Percentiles rank a stretch among this genome's conserved stretches.
phyloP scores from a whole-genome alignment of 257 asterid genomes.

The Scutellaria baicalensis region DNA sequence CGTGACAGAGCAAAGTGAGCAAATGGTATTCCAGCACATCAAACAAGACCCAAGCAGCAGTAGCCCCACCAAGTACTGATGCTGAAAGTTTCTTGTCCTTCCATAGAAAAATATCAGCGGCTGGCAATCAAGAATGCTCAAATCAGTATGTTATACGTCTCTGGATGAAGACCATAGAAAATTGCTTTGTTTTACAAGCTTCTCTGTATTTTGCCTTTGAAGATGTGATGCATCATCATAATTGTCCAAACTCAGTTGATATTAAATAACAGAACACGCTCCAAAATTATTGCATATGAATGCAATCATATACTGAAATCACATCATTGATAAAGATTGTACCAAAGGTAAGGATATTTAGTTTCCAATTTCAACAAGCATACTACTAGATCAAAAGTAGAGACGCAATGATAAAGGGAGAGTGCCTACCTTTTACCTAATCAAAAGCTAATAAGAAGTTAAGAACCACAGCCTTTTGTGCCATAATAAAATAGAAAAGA shows the following conservation, averaged over 20 bases:
- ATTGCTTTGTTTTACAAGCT: background rate
- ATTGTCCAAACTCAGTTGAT: background rate
- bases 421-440: background rate
- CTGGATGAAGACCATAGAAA: background rate
- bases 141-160: background rate
- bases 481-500: background rate
- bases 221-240: background rate
- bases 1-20: conserved; percentile 59
- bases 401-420: background rate
- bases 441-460: background rate
- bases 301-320: background rate
- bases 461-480: background rate
- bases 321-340: background rate
- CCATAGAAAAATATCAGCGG: conserved; percentile 88
- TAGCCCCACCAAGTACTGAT: conserved; percentile 63
- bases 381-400: background rate
- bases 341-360: no score
- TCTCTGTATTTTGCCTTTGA: background rate
- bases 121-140: conserved; percentile 28
- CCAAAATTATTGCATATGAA: background rate
- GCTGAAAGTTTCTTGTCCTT: conserved; percentile 82
- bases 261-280: background rate
- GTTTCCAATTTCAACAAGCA: background rate
- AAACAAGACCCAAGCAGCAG: conserved; percentile 74
- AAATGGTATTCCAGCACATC: conserved; percentile 71